phyloP scores from a whole-genome alignment of 2,329 filamentous ascomycete genomes.

The Aspergillus versicolor region DNA sequence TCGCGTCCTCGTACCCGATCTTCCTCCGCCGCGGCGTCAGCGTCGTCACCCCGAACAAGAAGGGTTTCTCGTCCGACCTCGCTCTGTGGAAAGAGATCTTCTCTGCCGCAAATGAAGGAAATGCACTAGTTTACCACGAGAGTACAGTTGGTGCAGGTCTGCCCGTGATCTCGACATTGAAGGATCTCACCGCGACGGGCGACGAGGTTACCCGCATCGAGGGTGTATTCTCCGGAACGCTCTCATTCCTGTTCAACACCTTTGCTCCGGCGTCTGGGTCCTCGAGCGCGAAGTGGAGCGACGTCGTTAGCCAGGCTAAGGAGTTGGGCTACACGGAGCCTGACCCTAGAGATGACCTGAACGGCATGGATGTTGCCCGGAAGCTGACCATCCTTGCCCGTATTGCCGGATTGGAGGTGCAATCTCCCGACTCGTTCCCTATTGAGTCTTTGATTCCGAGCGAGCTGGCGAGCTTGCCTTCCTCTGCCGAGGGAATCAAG shows the following conservation, averaged over 20 bases:
- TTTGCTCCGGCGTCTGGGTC: constrained; percentile 80
- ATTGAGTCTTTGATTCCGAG: constrained; percentile 91
- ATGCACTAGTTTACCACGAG: constrained; percentile 89
- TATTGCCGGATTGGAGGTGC: constrained; percentile 75
- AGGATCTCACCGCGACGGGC: constrained; percentile 90
- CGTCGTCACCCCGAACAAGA: constrained; percentile 97
- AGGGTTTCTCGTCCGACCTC: constrained; percentile 83
- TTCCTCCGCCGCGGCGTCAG: constrained; percentile 81
- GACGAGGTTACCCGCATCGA: constrained; percentile 91
- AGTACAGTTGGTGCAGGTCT: constrained; percentile 91
- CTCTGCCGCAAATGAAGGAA: constrained; percentile 59
- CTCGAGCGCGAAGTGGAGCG: constrained; percentile 71
- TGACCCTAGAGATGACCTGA: constrained; percentile 81
- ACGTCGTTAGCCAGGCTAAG: constrained; percentile 89
- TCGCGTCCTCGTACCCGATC: constrained; percentile 78
- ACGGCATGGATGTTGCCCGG: constrained; percentile 86
- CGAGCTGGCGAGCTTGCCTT: constrained; percentile 73
- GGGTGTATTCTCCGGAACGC: constrained; percentile 95
- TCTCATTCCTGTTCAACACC: constrained; percentile 97
- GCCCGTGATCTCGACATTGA: constrained; percentile 88
- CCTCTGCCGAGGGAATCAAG: constrained; percentile 58
- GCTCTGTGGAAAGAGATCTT: constrained; percentile 88
- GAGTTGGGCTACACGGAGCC: constrained; percentile 89
- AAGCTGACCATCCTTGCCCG: constrained; percentile 95
- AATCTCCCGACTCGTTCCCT: constrained; percentile 84